Percentiles rank a stretch among this genome's conserved stretches.
phyloP scores from a whole-genome alignment of 768 basidiomycete genomes.

The Boletus rufocinnamomeus region DNA sequence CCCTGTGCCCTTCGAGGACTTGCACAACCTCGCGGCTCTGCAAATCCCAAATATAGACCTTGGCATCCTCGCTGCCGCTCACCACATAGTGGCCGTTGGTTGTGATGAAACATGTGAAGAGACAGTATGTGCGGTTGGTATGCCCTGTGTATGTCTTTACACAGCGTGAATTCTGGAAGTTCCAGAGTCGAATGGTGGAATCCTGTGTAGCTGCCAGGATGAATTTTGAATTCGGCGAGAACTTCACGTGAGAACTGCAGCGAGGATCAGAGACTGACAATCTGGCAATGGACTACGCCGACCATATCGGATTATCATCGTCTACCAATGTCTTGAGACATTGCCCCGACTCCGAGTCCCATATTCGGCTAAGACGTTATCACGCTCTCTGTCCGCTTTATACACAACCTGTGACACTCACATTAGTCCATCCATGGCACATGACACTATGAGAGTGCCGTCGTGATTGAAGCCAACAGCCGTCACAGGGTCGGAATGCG shows the following conservation, averaged over 20 bases:
- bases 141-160: conserved; percentile 93
- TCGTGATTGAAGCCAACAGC: conserved; percentile 93
- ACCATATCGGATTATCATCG: conserved; percentile 95
- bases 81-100: conserved; percentile 67
- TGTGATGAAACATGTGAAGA: conserved; percentile 67
- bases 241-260: conserved; percentile 78
- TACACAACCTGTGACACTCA: conserved; percentile 40
- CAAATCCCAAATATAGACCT: conserved; percentile 87
- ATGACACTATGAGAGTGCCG: conserved; percentile 91
- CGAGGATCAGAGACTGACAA: conserved; percentile 11
- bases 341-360: conserved; percentile 97
- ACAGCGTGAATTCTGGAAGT: conserved; percentile 86
- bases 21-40: conserved; percentile 79
- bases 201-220: conserved; percentile 92
- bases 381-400: conserved; percentile 3
- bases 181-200: conserved; percentile 93
- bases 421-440: conserved; percentile 98
- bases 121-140: conserved; percentile 80
- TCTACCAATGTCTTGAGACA: conserved; percentile 97
- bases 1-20: conserved; percentile 76
- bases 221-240: conserved; percentile 91
- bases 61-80: conserved; percentile 88
- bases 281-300: conserved; percentile 17
- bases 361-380: conserved; percentile 72
- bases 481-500: conserved; percentile 97